Percentiles rank a stretch among this genome's conserved stretches.
These are phyloP conservation scores for Aspergillus sp. DNA, from an alignment of 2,329 filamentous ascomycete genomes.

Conservation along the genomic window DNA sequence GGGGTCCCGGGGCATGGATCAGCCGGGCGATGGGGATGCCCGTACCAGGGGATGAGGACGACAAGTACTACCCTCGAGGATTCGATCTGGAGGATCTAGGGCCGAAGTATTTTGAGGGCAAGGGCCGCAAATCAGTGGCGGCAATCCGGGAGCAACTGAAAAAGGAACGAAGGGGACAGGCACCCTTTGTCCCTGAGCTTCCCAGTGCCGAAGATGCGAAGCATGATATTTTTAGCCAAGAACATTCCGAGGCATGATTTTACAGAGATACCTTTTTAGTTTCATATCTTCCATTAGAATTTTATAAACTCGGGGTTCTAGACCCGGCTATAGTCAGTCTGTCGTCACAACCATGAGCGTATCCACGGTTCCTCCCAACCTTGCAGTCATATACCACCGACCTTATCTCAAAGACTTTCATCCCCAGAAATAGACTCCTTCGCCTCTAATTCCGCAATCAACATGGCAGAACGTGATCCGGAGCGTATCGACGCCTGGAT, in stretches of 20 bases:
- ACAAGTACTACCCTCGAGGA: slow-evolving; percentile 50
- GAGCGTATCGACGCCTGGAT: slow-evolving; percentile 32
- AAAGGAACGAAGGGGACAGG: slow-evolving; percentile 42
- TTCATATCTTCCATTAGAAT: neutral
- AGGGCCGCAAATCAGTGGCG: slow-evolving; percentile 42
- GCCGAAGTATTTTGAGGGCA: slow-evolving; percentile 54
- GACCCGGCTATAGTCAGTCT: neutral
- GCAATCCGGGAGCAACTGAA: slow-evolving; percentile 43
- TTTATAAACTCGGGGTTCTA: neutral
- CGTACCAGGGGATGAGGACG: slow-evolving; percentile 49
- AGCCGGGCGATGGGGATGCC: slow-evolving; percentile 38
- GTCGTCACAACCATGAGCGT: neutral
- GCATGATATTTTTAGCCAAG: neutral
- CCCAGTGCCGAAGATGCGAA: neutral
- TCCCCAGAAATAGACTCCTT: neutral
- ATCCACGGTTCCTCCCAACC: slow-evolving; percentile 6
- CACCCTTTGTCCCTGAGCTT: neutral
- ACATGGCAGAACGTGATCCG: slow-evolving; percentile 23
- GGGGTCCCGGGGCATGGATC: slow-evolving; percentile 53
- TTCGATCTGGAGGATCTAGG: slow-evolving; percentile 60
- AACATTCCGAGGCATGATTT: neutral
- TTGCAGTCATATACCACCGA: neutral
- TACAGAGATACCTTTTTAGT: neutral
- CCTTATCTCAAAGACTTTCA: neutral
- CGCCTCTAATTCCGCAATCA: neutral